Base-by-base conservation (phyloP, 148 eudicot species). In the Silene uniflora region DNA sequence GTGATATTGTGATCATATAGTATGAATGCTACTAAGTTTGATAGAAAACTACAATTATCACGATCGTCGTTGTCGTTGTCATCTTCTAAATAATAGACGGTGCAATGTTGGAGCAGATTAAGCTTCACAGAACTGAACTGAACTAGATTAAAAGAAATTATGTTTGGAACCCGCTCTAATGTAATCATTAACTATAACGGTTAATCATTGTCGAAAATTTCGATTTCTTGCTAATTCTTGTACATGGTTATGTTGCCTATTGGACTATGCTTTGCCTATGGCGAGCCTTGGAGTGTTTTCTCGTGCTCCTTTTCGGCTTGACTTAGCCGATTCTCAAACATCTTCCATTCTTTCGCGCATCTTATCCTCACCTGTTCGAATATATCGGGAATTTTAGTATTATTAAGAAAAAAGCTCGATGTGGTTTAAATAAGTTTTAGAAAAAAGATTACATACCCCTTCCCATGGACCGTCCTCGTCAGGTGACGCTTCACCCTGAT, bases 321-420 rank as follows among this genome's bases (percentile, higher is more conserved):
- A 6, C 32, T 67, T 17, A 82, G 61, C 35, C 84, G 75, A 9
- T 71, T 46, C 55, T 69, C 68, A 14, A 82, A 82, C 81, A 82
- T 82, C 63, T 78, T 78, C 84, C 84, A 82, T 71, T 82, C 84
- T 4, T n/a, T 82, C 39, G 74, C 46, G 42, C 84, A 82, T 75
- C 84, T 61, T 58, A 11, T 13, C 59, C 67, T 62, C 18, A 81
- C 81, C 84, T 81, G 59, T 73, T 65, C 4, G 0, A 6, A 5
- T n/a, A 29, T 32, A 18, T 32, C n/a, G 4, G 23, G 3, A 52
- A 10, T 29, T 60, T 64, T 12, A 64, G 14, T 14, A 13, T 25
- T 12, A 63, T 63, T 22, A 24, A 39, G 44, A 39, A 39, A 39
- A 39, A 6, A 5, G 9, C 9, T 39, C 44, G 44, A 39, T 39